Percentiles rank a stretch among this genome's conserved stretches.
Evolutionary conservation across 352 stramenopile genomes (phyloP).

Genomic region (Thalassiosira sp.): DNA sequence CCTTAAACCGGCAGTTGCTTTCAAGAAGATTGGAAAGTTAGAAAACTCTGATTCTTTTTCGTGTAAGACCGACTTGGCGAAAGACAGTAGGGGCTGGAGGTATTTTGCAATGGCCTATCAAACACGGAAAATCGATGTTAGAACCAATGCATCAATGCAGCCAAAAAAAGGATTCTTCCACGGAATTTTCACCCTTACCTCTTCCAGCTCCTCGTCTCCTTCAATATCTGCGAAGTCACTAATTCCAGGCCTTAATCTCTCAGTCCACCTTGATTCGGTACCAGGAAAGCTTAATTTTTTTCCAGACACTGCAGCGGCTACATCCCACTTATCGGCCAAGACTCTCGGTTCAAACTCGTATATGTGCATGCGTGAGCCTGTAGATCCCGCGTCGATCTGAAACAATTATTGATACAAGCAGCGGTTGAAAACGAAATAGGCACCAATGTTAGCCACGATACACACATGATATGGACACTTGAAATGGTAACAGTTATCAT

Average conservation of each 20-base stretch:
- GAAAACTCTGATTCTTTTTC: constrained; percentile 54
- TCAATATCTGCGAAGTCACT: constrained; percentile 53
- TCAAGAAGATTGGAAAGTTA: constrained; percentile 86
- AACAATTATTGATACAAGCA: background rate
- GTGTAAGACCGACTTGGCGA: constrained; percentile 62
- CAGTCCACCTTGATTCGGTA: constrained; percentile 80
- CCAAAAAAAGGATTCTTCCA: background rate
- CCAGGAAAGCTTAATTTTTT: constrained; percentile 70
- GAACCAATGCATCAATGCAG: background rate
- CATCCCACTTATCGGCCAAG: constrained; percentile 38
- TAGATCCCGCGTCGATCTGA: constrained; percentile 83
- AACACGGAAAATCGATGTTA: background rate
- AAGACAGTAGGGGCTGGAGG: constrained; percentile 69
- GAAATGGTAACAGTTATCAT: no score
- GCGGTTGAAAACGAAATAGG: no score
- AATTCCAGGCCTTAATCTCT: constrained; percentile 82
- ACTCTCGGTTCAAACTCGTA: constrained; percentile 77
- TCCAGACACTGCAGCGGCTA: constrained; percentile 51
- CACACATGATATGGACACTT: background rate
- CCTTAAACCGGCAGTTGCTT: constrained; percentile 86
- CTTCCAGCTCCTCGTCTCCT: constrained; percentile 21
- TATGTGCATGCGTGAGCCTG: constrained; percentile 83
- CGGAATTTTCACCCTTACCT: constrained; percentile 26
- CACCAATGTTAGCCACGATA: background rate
- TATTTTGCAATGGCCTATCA: constrained; percentile 56